Conservation (phyloP, 345 rosid genomes). For the thale cress (Arabidopsis thaliana) region TAIR10.1 NC_003074.8:7486501-7487000, state of each 20-base stretch:
- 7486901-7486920: constrained; percentile 58
- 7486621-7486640: constrained; percentile 51
- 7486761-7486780: constrained; percentile 58
- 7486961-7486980: constrained; percentile 76
- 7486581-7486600: constrained; percentile 51
- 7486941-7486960: constrained; percentile 57
- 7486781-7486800: constrained; percentile 63
- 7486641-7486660: constrained; percentile 54
- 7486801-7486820: constrained; percentile 54
- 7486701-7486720: constrained; percentile 54
- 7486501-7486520: constrained; percentile 49
- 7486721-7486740: constrained; percentile 55
- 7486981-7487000: constrained; percentile 96
- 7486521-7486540: constrained; percentile 51
- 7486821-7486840: constrained; percentile 56
- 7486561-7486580: constrained; percentile 47
- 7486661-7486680: constrained; percentile 55
- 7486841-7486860: constrained; percentile 58
- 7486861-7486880: constrained; percentile 56
- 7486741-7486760: constrained; percentile 54
- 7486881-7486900: constrained; percentile 50
- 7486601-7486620: constrained; percentile 57
- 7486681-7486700: constrained; percentile 49
- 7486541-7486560: constrained; percentile 49
- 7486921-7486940: constrained; percentile 44